Conservation (phyloP, 768 basidiomycete genomes). For the Suillus ampliporus region DNA sequence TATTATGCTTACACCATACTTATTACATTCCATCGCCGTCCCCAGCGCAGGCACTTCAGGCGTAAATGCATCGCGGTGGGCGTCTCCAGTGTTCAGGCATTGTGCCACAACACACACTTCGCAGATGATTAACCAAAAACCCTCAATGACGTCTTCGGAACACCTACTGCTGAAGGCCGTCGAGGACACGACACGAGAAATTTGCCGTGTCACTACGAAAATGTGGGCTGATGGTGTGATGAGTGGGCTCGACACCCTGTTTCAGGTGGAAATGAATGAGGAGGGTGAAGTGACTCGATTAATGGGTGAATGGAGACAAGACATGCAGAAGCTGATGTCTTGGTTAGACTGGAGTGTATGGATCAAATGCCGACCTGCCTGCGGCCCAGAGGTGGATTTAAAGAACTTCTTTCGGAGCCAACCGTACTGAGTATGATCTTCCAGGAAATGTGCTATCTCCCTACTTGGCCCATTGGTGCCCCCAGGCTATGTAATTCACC, state of each 20-base stretch:
- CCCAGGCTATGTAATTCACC: background rate
- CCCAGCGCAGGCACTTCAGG: conserved; percentile 4
- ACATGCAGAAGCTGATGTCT: conserved; percentile 20
- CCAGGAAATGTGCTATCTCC: conserved; percentile 34
- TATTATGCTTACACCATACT: conserved; percentile 22
- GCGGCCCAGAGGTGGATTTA: conserved; percentile 17
- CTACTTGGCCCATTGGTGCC: conserved; percentile 25
- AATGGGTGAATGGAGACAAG: conserved; percentile 14
- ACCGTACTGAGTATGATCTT: background rate
- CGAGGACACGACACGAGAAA: conserved; percentile 20
- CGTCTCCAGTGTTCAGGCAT: conserved; percentile 13
- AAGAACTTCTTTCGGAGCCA: background rate
- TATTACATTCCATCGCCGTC: conserved; percentile 15
- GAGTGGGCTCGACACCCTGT: conserved; percentile 12
- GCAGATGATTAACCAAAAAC: background rate
- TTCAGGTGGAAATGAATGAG: background rate
- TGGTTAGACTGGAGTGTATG: conserved; percentile 32
- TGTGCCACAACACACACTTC: conserved; percentile 19
- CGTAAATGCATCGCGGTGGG: conserved; percentile 15
- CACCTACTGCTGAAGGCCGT: conserved; percentile 17
- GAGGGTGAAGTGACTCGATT: conserved; percentile 5
- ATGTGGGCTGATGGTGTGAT: conserved; percentile 26
- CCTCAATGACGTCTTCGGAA: conserved; percentile 20
- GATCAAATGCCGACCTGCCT: conserved; percentile 26
- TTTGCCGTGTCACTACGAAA: conserved; percentile 23